Base-by-base conservation (phyloP, 75 land plant genomes). In the Selaginella tamariscina region DNA sequence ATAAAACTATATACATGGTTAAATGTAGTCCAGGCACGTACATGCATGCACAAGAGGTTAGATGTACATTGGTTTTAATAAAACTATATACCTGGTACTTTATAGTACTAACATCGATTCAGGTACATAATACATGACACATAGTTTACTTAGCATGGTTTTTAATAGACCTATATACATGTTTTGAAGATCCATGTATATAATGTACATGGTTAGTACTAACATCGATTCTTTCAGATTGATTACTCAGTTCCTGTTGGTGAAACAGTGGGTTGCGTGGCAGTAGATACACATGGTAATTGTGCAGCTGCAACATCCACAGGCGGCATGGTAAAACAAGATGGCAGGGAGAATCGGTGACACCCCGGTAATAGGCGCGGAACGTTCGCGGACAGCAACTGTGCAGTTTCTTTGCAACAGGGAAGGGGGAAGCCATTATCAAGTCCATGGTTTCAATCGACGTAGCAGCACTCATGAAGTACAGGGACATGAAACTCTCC, bases 191-290 rank as follows among this genome's bases (percentile, higher is more conserved):
- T n/a, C n/a, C n/a, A n/a, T n/a, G n/a, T n/a, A n/a, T n/a, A n/a
- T n/a, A n/a, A n/a, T n/a, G n/a, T n/a, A n/a, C n/a, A n/a, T n/a
- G n/a, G n/a, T n/a, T n/a, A n/a, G n/a, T n/a, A n/a, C n/a, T n/a
- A n/a, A n/a, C n/a, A n/a, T n/a, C n/a, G n/a, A n/a, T n/a, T n/a
- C n/a, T n/a, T 60, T 23, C 64, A 65, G 67, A 20, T 65, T 9
- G 67, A 65, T 33, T 26, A 65, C 67, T 29, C 29, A 2, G 67
- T 31, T 2, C 27, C 67, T 21, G 67, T 8, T 59, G 62, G 62
- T 8, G 97, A 91, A 20, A 92, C 97, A 0, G 97, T 92, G 31
- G 97, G 97, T 33, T 89, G 97, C 69, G 95, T 89, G 55, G 97
- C 89, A 21, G 81, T 89, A 33, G 97, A 92, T 62, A 70, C 28